Conservation (phyloP, 768 basidiomycete genomes). For the Leucocoprinus leucothites region DNA sequence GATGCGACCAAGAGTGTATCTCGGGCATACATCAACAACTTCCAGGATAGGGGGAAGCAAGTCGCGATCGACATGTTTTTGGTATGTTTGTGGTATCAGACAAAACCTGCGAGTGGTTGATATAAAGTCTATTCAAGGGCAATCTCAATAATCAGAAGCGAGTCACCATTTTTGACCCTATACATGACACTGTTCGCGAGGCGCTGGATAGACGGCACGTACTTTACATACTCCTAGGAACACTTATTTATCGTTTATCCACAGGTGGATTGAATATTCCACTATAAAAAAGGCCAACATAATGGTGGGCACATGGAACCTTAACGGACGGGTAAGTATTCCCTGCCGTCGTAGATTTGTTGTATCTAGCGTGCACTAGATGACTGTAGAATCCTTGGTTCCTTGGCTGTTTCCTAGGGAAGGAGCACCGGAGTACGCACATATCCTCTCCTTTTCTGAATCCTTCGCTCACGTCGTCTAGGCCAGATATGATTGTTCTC, state of each 20-base stretch:
- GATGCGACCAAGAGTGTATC: conserved; percentile 97
- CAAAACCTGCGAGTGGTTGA: no score
- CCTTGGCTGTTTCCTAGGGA: conserved; percentile 89
- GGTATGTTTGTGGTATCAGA: no score
- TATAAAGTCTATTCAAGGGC: no score
- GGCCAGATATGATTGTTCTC: conserved; percentile 87
- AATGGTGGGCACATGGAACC: conserved; percentile 93
- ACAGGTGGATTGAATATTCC: conserved; percentile 84
- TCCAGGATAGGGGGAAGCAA: conserved; percentile 94
- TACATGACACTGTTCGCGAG: conserved; percentile 81
- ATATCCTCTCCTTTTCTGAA: conserved; percentile 17
- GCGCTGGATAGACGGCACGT: conserved; percentile 65
- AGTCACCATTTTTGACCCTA: conserved; percentile 91
- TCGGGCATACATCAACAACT: conserved; percentile 96
- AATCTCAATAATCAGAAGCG: conserved; percentile 86
- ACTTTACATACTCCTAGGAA: no score
- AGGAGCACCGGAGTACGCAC: conserved; percentile 42
- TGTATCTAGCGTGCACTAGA: conserved; percentile 31
- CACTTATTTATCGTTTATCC: not conserved
- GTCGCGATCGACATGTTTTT: conserved; percentile 93
- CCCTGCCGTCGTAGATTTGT: not conserved
- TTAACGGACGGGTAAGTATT: conserved; percentile 77
- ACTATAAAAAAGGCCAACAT: conserved; percentile 66
- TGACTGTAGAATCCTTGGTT: conserved; percentile 76
- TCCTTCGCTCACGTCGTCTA: conserved; percentile 22